Evolutionary conservation across 306 rosid genomes (phyloP), one percentile per base, ranked within the genome.

Genomic region (Cyclanthera cordifolia): DNA sequence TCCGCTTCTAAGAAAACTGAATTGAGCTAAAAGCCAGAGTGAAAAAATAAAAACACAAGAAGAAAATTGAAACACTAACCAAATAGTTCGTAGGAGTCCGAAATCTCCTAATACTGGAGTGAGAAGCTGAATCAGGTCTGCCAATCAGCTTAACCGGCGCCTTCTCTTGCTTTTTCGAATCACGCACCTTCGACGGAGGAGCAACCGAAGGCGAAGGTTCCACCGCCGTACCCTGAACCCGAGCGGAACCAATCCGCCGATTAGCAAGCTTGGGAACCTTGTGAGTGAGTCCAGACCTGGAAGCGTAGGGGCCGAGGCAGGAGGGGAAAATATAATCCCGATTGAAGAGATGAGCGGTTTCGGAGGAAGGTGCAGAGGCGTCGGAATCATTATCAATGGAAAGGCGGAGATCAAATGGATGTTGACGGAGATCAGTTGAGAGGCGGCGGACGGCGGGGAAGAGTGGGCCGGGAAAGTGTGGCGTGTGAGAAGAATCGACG

Each of bases 301-400:
- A 64, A 45, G 89, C 78, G 32, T 81, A 74, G 4, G 86, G 82
- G 24, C 95, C 89, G 1, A 91, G 87, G 20, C 84, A 79, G 9
- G 97, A 85, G 50, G 95, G 97, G 74, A 78, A 87, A 67, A 85
- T 79, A 86, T 85, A 88, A 46, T 88, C 90, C 8, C 83, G 80
- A 4, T 91, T 73, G 4, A 84, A 65, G 69, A 82, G 74, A 24
- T 80, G 82, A 1, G 77, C 80, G 19, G 60, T 61, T 50, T 23
- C 13, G 41, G 41, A 34, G 41, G 41, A 34, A 5, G 41, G 41
- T 5, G 41, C 8, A 1, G 80, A n/a, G 16, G 48, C 48, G 56
- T 56, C 48, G 50, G 27, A 0, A 59, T 51, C 78, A 54, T 56
- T 82, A 8, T 71, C 67, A 27, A 77, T 15, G 21, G 85, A 79